phyloP scores from a whole-genome alignment of 768 basidiomycete species.

The Xanthoconium stramineum region DNA sequence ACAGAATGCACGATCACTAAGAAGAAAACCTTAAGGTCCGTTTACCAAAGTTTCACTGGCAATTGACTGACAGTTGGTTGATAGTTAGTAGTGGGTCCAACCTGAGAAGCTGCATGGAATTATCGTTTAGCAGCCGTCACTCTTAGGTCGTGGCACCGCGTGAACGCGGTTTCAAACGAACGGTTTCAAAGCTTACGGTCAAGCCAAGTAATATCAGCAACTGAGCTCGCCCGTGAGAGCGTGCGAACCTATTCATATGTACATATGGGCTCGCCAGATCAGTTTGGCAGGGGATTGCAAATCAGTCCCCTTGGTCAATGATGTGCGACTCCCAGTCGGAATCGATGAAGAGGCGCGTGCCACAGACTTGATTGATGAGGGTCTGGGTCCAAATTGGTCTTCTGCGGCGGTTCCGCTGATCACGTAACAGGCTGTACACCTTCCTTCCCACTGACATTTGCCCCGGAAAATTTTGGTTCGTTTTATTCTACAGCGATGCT shows the following conservation, averaged over 20 bases:
- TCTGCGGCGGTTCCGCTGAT: conserved; percentile 25
- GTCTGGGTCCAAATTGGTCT: conserved; percentile 14
- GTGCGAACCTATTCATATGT: background rate
- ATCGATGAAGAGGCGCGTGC: too few relatives aligned
- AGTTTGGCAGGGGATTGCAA: too few relatives aligned
- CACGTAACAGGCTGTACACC: conserved; percentile 29
- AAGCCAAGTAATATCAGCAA: conserved; percentile 7
- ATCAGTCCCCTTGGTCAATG: too few relatives aligned
- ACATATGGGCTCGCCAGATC: background rate
- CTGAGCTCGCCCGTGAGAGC: conserved; percentile 6
- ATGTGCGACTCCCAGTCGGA: too few relatives aligned
- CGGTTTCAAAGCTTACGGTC: conserved; percentile 2
- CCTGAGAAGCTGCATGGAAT: conserved; percentile 12
- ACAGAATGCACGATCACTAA: too few relatives aligned
- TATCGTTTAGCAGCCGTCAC: background rate
- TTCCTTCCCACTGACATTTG: conserved; percentile 20
- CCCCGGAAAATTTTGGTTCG: conserved; percentile 16
- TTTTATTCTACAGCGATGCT: conserved; percentile 9
- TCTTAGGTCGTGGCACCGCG: conserved; percentile 15
- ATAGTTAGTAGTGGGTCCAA: conserved; percentile 1
- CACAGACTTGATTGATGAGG: background rate
- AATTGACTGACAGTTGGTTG: too few relatives aligned
- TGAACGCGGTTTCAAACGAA: conserved; percentile 9
- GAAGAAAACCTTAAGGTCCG: too few relatives aligned
- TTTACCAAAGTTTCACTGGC: too few relatives aligned